A percentile compares a stretch with the other conserved stretches of the same genome.
These are phyloP conservation scores for Thalassiosira profunda DNA, from an alignment of 108 stramenopile genomes.

Conservation along the genomic window DNA sequence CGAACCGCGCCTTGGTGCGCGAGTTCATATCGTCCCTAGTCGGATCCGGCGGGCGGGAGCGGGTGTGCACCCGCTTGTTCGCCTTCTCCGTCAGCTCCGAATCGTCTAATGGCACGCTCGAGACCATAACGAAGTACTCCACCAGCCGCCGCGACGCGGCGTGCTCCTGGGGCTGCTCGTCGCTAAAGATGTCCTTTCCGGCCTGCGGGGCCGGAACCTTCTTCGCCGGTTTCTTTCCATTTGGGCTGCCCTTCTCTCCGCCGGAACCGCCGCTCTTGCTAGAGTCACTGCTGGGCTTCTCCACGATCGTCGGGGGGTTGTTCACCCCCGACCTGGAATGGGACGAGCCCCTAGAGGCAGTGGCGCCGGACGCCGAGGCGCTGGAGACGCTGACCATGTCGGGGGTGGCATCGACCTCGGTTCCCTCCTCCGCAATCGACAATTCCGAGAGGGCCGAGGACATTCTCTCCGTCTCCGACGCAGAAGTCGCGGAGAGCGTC, in stretches of 20 bases:
- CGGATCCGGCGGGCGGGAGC: constrained; percentile 35
- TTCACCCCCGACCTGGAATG: too few species aligned
- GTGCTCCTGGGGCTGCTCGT: too few species aligned
- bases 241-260: neutral
- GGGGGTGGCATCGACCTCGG: neutral
- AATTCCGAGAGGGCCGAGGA: neutral
- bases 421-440: constrained; percentile 4
- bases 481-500: neutral
- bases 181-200: neutral
- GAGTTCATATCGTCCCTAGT: constrained; percentile 26
- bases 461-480: neutral
- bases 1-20: constrained; percentile 16
- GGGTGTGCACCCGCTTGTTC: constrained; percentile 5
- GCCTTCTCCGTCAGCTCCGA: constrained; percentile 4
- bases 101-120: constrained; percentile 42
- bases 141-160: constrained; percentile 62
- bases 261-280: neutral
- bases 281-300: neutral
- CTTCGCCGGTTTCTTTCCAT: neutral
- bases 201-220: neutral
- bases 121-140: constrained; percentile 88
- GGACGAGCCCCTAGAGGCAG: too few species aligned
- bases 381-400: neutral
- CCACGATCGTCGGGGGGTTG: neutral
- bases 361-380: neutral